Conservation (phyloP, 345 rosid species). For the Murraya paniculata region DNA sequence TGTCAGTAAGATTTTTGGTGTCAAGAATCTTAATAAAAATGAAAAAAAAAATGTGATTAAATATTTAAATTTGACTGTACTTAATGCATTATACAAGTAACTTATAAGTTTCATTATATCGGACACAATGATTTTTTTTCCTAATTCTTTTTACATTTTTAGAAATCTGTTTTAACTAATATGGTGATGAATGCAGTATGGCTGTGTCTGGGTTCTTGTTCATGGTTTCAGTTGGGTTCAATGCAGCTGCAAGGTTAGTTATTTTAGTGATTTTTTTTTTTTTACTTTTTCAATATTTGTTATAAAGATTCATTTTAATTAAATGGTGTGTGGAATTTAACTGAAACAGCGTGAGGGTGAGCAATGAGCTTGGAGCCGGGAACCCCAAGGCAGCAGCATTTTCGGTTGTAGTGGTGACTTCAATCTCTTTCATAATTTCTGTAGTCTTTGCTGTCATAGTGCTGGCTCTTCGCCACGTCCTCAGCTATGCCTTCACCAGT, state of each 20-base stretch:
- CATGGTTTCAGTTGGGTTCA: slow-evolving; percentile 88
- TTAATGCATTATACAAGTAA: too few species aligned
- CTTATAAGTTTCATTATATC: too few species aligned
- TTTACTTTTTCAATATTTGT: background rate
- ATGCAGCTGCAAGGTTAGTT: slow-evolving; percentile 82
- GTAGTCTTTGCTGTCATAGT: slow-evolving; percentile 41
- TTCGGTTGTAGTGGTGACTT: slow-evolving; percentile 37
- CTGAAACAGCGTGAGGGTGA: slow-evolving; percentile 52
- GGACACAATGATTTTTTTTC: too few species aligned
- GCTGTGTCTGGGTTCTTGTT: slow-evolving; percentile 48
- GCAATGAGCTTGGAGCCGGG: slow-evolving; percentile 77
- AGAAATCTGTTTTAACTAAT: background rate
- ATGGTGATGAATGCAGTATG: slow-evolving; percentile 40
- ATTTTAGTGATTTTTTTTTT: background rate
- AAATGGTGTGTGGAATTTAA: background rate
- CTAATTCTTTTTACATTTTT: background rate
- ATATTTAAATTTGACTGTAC: too few species aligned
- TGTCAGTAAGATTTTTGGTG: too few species aligned
- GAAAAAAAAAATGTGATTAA: background rate
- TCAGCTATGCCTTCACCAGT: slow-evolving; percentile 57
- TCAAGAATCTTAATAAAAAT: background rate
- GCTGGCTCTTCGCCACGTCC: slow-evolving; percentile 40
- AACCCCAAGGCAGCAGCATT: slow-evolving; percentile 68
- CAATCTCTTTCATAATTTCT: slow-evolving; percentile 41
- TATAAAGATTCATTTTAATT: background rate